Conservation (phyloP, 176 grass and related monocot genomes). For the Secale cereale region DNA sequence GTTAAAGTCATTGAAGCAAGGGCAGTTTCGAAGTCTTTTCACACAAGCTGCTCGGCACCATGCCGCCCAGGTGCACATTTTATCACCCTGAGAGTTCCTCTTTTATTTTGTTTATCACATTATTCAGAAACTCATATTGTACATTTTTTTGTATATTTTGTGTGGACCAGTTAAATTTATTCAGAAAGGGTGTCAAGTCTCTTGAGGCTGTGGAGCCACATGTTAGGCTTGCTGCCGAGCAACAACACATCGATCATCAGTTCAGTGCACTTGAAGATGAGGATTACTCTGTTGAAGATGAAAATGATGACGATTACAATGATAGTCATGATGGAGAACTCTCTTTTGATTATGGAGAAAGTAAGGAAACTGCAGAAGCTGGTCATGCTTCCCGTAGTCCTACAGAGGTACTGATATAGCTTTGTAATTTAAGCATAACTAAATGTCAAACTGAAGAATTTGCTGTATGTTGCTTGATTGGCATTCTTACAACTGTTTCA, state of each 20-base stretch:
- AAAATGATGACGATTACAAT: constrained; percentile 60
- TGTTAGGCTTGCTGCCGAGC: constrained; percentile 77
- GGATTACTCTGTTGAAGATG: constrained; percentile 56
- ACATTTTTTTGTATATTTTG: constrained; percentile 3
- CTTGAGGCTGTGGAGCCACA: constrained; percentile 89
- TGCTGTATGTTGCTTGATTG: constrained; percentile 1
- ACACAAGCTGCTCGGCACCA: constrained; percentile 96
- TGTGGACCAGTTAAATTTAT: constrained; percentile 74
- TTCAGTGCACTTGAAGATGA: constrained; percentile 91
- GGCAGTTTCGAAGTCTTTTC: constrained; percentile 93
- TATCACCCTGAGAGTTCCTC: background rate
- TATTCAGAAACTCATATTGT: constrained; percentile 21
- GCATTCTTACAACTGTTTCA: background rate
- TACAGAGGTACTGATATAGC: constrained; percentile 49
- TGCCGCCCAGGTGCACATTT: constrained; percentile 76
- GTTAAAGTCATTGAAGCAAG: constrained; percentile 94
- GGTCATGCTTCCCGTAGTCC: constrained; percentile 45
- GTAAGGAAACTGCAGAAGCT: constrained; percentile 38
- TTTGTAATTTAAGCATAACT: constrained; percentile 5
- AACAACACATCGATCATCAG: constrained; percentile 91
- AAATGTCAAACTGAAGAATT: background rate
- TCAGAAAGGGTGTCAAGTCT: constrained; percentile 76
- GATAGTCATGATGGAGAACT: constrained; percentile 62
- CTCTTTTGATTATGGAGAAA: constrained; percentile 84
- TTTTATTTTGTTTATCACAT: constrained; percentile 9